Conservation (phyloP, 2,329 filamentous ascomycete genomes). For the Alternaria ventricosa region DNA sequence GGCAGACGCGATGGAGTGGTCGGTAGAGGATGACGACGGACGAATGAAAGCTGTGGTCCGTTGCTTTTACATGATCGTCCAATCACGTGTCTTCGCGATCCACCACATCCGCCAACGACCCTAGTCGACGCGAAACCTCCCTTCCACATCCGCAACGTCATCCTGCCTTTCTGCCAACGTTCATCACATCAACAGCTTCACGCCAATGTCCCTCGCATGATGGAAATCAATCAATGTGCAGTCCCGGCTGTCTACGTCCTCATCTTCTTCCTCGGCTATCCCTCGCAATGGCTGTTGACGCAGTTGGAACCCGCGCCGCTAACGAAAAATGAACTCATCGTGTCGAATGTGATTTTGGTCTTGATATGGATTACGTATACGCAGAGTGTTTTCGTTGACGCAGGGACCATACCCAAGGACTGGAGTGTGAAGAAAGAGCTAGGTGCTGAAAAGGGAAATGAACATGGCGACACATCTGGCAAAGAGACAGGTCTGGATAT, state of each 20-base stretch:
- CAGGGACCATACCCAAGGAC: conserved; percentile 59
- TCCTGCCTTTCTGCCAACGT: not conserved
- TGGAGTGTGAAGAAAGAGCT: conserved; percentile 20
- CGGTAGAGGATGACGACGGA: not conserved
- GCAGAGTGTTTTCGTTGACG: conserved; percentile 65
- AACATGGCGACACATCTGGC: not conserved
- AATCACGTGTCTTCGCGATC: conserved; percentile 35
- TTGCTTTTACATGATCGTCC: not conserved
- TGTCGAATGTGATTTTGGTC: conserved; percentile 71
- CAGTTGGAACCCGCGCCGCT: conserved; percentile 65
- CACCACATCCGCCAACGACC: not conserved
- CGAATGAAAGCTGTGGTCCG: conserved; percentile 4
- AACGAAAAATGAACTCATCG: conserved; percentile 61
- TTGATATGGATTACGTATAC: conserved; percentile 75
- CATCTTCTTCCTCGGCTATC: conserved; percentile 73
- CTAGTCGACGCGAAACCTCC: conserved; percentile 7
- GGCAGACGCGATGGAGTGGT: not conserved
- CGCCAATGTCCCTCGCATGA: conserved; percentile 16
- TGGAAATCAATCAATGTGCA: conserved; percentile 57
- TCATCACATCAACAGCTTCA: not conserved
- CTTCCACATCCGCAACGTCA: not conserved
- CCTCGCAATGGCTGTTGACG: conserved; percentile 74
- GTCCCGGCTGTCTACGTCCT: conserved; percentile 72
- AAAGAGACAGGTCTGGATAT: not conserved
- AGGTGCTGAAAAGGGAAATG: not conserved